These are phyloP conservation scores for Blepharisma japonicum DNA, from an alignment of 73 alveolate species.

Conservation along the genomic window DNA sequence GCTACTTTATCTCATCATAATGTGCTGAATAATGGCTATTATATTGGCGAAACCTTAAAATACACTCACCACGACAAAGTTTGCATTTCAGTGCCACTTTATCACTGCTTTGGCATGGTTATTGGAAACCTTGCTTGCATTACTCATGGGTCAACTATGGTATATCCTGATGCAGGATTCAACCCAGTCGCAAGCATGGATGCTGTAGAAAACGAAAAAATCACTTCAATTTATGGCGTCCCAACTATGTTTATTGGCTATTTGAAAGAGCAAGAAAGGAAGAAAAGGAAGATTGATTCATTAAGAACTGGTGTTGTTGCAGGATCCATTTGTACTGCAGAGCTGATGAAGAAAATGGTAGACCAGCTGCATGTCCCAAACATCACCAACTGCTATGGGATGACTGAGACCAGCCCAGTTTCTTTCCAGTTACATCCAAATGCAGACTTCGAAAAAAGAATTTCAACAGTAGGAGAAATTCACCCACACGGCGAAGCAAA, in stretches of 20 bases:
- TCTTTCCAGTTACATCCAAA: constrained; percentile 28
- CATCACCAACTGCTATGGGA: constrained; percentile 45
- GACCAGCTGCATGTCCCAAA: constrained; percentile 32
- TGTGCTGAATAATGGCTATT: constrained; percentile 61
- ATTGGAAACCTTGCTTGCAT: constrained; percentile 70
- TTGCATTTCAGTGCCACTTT: constrained; percentile 74
- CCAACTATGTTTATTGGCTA: constrained; percentile 79
- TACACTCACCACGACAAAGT: constrained; percentile 45
- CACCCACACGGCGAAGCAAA: constrained; percentile 48
- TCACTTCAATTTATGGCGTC: constrained; percentile 70
- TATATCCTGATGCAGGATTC: constrained; percentile 72
- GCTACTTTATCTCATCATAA: constrained; percentile 67
- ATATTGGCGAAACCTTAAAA: constrained; percentile 52
- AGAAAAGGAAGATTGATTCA: constrained; percentile 34
- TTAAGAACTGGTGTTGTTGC: constrained; percentile 74
- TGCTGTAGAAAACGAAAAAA: constrained; percentile 47
- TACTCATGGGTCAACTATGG: constrained; percentile 65
- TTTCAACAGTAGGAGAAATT: constrained; percentile 54
- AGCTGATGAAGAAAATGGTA: constrained; percentile 35
- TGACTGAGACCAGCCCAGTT: constrained; percentile 53
- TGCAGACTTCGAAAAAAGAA: constrained; percentile 33
- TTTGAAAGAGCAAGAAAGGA: constrained; percentile 47
- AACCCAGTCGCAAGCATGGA: constrained; percentile 54
- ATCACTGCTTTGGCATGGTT: constrained; percentile 89
- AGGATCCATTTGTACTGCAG: constrained; percentile 73